Base-by-base conservation (phyloP, 2,329 filamentous ascomycete genomes). In the Colletotrichum cuscutae region DNA sequence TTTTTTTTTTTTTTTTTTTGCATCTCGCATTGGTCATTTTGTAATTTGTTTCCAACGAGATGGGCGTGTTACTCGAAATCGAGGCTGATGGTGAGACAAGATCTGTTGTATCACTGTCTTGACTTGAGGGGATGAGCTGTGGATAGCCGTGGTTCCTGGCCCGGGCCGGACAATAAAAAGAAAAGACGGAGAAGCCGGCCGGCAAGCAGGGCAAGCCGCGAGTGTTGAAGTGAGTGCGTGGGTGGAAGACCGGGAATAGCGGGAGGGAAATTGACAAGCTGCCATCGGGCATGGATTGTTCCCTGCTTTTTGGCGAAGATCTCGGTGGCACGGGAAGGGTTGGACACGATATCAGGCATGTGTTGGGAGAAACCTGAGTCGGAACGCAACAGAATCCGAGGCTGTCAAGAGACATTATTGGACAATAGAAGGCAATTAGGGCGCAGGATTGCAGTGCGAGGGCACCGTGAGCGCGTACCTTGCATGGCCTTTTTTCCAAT, bases 61-160 rank as follows among this genome's bases (percentile, higher is more conserved):
- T 52, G 66, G 60, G 30, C 32, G 56, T 57, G 66, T 65, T n/a
- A 65, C 66, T 49, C 22, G 28, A 60, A 56, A 72, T 70, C 66
- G 60, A 65, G 35, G 60, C 28, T 61, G 60, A 26, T 35, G 49
- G 66, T 57, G 37, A 53, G 56, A 65, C 66, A 57, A 61, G 56
- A 73, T 73, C 37, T 65, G 66, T 22, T 56, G 49, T 42, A 58
- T 63, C 28, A 60, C 54, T 46, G 49, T 24, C 62, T 60, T 37
- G 30, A 32, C 42, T 63, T 7, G 57, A 53, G 24, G 46, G 15
- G 15, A 42, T 42, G 15, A 52, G n/a, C 42, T n/a, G 42, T 49
- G 42, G 42, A 49, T 19, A 24, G 30, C 13, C 52, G n/a, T 63
- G 65, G 65, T 64, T 37, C 58, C 69, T 72, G 70, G 35, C 26